Conservation (phyloP, 345 rosid genomes). For the Kandelia obovata region DNA sequence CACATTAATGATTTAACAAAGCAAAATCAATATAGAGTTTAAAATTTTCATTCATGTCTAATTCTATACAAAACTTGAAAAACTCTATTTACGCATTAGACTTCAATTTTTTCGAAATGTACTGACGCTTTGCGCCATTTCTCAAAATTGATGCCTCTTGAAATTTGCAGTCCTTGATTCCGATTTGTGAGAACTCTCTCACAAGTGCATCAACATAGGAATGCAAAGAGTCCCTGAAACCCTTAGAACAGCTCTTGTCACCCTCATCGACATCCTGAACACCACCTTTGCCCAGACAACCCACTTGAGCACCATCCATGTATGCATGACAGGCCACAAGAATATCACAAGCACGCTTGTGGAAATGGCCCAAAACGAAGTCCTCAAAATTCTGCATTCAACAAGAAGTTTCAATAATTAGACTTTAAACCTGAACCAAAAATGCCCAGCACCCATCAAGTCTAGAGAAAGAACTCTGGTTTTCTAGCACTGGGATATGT, state of each 20-base stretch:
- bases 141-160: conserved; percentile 20
- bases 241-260: conserved; percentile 36
- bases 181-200: conserved; percentile 47
- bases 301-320: conserved; percentile 66
- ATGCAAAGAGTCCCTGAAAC: conserved; percentile 42
- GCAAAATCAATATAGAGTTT: neutral
- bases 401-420: conserved; percentile 11
- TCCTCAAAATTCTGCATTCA: conserved; percentile 70
- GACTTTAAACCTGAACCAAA: neutral
- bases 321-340: conserved; percentile 73
- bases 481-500: no score
- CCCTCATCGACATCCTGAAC: conserved; percentile 48
- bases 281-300: conserved; percentile 51
- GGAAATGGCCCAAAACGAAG: conserved; percentile 72
- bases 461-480: no score
- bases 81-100: conserved; percentile 2
- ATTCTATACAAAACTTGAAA: conserved; percentile 18
- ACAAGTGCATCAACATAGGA: conserved; percentile 35
- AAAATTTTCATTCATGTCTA: conserved; percentile 12
- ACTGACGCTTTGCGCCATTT: neutral
- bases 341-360: conserved; percentile 51
- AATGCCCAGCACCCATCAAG: neutral
- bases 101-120: conserved; percentile 11
- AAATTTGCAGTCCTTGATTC: conserved; percentile 32
- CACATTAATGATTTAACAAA: neutral